Evolutionary conservation across 108 stramenopile species (phyloP), one percentile per base, ranked within the genome.

Genomic region (Skeletonema costatum): DNA sequence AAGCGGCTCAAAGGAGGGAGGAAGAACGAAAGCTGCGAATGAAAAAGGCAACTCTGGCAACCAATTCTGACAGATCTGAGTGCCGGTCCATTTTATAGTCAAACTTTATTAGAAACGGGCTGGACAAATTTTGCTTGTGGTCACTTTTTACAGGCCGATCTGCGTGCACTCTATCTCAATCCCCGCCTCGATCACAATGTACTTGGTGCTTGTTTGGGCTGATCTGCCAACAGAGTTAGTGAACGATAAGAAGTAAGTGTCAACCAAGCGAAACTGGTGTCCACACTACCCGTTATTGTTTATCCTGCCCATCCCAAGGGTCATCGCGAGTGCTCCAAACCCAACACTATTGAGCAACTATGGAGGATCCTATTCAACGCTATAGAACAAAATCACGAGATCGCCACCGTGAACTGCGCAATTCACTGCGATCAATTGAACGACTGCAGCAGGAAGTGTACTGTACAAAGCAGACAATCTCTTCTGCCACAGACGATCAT

Each of bases 1-100:
- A 58, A 35, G 35, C 64, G 12, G 85, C 85, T 3, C 82, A 86
- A 63, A 80, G 48, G 70, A 75, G 66, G 25, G 82, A 86, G 60
- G 75, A 80, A 9, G 74, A 86, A 33, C 73, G 74, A 58, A 83
- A 86, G n/a, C 35, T 66, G 8, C 41, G 32, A 7, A 2, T 25
- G 53, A 29, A 56, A 25, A 56, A 56, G 25, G 25, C 50, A 4
- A 21, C 50, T 6, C 36, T 36, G 36, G 1, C 36, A 5, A 36
- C 8, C 8, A 11, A 41, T 41, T 12, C 39, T 11, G 39, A 25
- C 25, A 36, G 6, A 5, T 16, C 44, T 46, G 44, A n/a, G 39
- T 41, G 39, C 11, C 39, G 39, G 11, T 12, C 14, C 42, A 44
- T 44, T 44, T 44, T 44, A 44, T 13, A 3, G 14, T 16, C 42